Evolutionary conservation across 257 asterid species (phyloP), one percentile per base, ranked within the genome.

Genomic region (Solanum chmielewskii): DNA sequence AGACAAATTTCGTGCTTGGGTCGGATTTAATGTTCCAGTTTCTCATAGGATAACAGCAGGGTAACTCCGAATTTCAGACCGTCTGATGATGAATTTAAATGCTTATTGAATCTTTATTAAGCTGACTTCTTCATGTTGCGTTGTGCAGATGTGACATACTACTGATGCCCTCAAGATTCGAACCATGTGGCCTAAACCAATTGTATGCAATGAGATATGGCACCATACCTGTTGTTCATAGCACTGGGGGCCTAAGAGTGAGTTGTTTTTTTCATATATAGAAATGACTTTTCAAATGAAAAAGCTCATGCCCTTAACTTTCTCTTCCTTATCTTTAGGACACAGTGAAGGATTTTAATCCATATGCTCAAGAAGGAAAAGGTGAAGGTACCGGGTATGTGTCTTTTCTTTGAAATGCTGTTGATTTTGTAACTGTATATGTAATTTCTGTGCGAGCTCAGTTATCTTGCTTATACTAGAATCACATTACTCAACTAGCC

Each of bases 311-410:
- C 74, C 29, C 76, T 31, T 27, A 21, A 14, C 20, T 73, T 29
- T 20, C 13, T 15, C 45, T 23, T 9, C 85, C 33, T 84, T 29
- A 35, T 29, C 78, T 83, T 64, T 89, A 97, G 99, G 99, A 97
- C 92, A 97, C 99, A 0, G 99, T 97, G 60, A 84, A 90, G 90
- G 90, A 87, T 90, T 97, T 93, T 85, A 89, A 94, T 90, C 99
- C 99, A 4, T 97, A 90, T 37, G 97, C 96, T 44, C 88, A 80
- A 7, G 95, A 93, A 88, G 98, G 94, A 78, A 49, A 66, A 3
- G 98, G 97, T 31, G 97, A 96, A 84, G 99, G 99, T 49, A 97
- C 98, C 16, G 99, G 99, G 99, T 97, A 94, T 59, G 98, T 88
- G 31, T 89, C 80, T 45, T 47, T 82, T 85, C 87, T 85, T 35